These are phyloP conservation scores for Blastobotrys peoriensis DNA, from an alignment of 805 yeast genomes.

Conservation along the genomic window DNA sequence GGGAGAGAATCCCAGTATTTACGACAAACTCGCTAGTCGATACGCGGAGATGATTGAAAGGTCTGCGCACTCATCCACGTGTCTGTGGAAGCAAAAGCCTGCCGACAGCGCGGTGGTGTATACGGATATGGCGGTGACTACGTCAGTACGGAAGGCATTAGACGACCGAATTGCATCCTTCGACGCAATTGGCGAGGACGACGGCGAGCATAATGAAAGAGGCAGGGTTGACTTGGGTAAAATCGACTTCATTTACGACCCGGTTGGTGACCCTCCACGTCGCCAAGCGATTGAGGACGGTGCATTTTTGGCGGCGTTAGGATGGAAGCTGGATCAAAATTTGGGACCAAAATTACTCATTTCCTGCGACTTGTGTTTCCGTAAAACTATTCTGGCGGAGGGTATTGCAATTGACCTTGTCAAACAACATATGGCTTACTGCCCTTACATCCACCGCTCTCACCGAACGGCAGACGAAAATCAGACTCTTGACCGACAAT, in stretches of 20 bases:
- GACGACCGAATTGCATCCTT: background rate
- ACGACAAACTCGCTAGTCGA: slow-evolving; percentile 3
- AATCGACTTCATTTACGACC: background rate
- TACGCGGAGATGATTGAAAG: slow-evolving; percentile 3
- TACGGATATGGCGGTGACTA: background rate
- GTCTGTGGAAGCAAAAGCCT: slow-evolving; percentile 10
- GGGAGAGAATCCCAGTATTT: slow-evolving; percentile 3
- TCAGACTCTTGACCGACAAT: too few relatives aligned
- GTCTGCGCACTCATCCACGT: slow-evolving; percentile 4
- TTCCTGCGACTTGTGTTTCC: slow-evolving; percentile 4
- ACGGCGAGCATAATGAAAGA: too few relatives aligned
- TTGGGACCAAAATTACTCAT: background rate
- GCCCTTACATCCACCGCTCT: background rate
- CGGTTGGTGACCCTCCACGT: background rate
- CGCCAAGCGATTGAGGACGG: background rate
- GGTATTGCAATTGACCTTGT: background rate
- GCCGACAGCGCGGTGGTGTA: slow-evolving; percentile 5
- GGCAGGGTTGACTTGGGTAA: background rate
- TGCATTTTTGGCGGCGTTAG: slow-evolving; percentile 1
- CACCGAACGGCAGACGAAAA: background rate
- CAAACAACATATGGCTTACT: slow-evolving; percentile 5
- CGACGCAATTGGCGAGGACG: background rate
- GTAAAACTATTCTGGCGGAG: background rate
- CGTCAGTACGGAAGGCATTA: background rate
- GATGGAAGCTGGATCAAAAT: slow-evolving; percentile 3